Conservation (phyloP, 495 filamentous ascomycete species). For the Venustampulla echinocandica region DNA sequence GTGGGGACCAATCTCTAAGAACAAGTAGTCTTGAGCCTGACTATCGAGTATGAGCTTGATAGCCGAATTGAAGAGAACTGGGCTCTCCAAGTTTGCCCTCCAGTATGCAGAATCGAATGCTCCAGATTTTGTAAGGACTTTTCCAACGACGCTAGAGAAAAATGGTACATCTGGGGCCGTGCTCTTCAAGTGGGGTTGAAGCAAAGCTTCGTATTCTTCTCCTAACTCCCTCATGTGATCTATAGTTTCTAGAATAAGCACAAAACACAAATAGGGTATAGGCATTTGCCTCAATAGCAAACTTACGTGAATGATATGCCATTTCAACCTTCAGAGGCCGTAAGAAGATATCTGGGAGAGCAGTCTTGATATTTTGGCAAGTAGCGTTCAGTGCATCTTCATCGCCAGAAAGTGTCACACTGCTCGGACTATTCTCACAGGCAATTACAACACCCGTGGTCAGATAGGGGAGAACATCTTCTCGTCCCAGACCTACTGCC, state of each 20-base stretch:
- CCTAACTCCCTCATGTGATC: conserved; percentile 5
- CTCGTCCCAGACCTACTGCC: conserved; percentile 39
- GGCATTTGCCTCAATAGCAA: background rate
- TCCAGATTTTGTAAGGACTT: background rate
- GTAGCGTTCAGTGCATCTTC: conserved; percentile 31
- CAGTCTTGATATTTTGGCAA: conserved; percentile 32
- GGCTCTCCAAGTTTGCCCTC: conserved; percentile 3
- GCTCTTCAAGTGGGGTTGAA: background rate
- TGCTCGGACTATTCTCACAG: conserved; percentile 50
- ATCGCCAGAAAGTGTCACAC: conserved; percentile 50
- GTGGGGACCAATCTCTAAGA: conserved; percentile 61
- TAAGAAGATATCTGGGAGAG: conserved; percentile 36
- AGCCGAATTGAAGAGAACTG: conserved; percentile 1
- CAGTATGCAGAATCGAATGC: conserved; percentile 7
- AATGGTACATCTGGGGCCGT: background rate
- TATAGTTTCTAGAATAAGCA: background rate
- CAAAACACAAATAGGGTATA: background rate
- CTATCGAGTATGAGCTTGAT: background rate
- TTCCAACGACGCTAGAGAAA: conserved; percentile 1
- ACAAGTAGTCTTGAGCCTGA: conserved; percentile 6
- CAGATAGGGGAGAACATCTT: conserved; percentile 29
- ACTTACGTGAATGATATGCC: conserved; percentile 3
- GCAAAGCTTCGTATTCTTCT: background rate
- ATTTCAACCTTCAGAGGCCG: conserved; percentile 41
- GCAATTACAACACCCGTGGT: conserved; percentile 24